phyloP scores from a whole-genome alignment of 208 protist species.

The Herpetomonas samuelpessoai region DNA sequence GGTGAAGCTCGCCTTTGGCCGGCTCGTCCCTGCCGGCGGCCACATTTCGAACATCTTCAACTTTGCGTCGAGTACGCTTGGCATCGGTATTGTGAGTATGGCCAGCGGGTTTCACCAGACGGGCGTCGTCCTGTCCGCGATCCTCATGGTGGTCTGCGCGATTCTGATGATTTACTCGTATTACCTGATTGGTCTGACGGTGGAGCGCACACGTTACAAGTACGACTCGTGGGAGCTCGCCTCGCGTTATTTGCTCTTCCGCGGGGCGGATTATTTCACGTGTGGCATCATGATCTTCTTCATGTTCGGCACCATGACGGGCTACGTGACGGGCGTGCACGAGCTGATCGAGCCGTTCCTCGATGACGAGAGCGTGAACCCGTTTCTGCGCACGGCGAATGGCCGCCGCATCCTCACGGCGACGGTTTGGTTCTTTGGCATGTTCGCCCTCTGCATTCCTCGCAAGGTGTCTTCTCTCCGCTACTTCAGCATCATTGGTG shows the following conservation, averaged over 20 bases:
- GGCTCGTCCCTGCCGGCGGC: slow-evolving; percentile 45
- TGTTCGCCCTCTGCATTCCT: slow-evolving; percentile 56
- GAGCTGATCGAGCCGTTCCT: slow-evolving; percentile 38
- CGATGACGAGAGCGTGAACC: slow-evolving; percentile 21
- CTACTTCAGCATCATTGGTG: slow-evolving; percentile 64
- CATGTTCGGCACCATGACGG: slow-evolving; percentile 44
- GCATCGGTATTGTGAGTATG: slow-evolving; percentile 57
- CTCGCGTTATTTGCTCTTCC: slow-evolving; percentile 50
- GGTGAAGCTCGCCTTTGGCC: slow-evolving; percentile 1
- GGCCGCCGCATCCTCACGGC: slow-evolving; percentile 41
- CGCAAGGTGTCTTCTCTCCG: slow-evolving; percentile 64
- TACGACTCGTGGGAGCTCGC: slow-evolving; percentile 48
- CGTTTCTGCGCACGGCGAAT: slow-evolving; percentile 23
- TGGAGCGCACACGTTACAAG: slow-evolving; percentile 35
- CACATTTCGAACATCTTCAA: slow-evolving; percentile 58
- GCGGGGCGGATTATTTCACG: slow-evolving; percentile 49
- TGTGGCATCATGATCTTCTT: slow-evolving; percentile 41
- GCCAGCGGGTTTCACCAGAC: slow-evolving; percentile 50
- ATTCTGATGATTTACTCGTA: slow-evolving; percentile 54
- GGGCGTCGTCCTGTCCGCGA: slow-evolving; percentile 36
- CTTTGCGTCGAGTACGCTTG: slow-evolving; percentile 48
- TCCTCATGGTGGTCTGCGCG: slow-evolving; percentile 54
- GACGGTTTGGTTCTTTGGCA: slow-evolving; percentile 51
- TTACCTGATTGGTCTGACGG: slow-evolving; percentile 53
- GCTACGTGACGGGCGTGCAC: slow-evolving; percentile 56